Evolutionary conservation across 2,329 filamentous ascomycete genomes (phyloP).

Genomic region (Xylaria sp.): DNA sequence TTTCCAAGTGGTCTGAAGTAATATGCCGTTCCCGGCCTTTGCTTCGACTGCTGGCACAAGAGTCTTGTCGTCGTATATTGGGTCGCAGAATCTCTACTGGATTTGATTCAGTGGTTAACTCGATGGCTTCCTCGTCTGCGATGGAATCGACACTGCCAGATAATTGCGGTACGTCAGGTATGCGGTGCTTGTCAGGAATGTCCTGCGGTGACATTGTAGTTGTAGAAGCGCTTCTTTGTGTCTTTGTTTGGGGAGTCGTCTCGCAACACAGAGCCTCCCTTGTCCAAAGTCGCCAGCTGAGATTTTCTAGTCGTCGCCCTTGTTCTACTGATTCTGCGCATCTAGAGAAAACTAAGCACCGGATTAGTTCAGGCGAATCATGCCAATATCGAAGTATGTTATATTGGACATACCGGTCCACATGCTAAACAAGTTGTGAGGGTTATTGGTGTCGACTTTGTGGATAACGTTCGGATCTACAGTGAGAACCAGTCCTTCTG

Average conservation of each 20-base stretch:
- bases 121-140: conserved; percentile 73
- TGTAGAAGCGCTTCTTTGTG: conserved; percentile 52
- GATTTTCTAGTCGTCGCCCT: conserved; percentile 90
- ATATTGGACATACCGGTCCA: conserved; percentile 82
- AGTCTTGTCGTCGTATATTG: conserved; percentile 77
- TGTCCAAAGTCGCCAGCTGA: conserved; percentile 96
- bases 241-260: conserved; percentile 63
- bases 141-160: conserved; percentile 82
- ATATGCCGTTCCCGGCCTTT: conserved; percentile 86
- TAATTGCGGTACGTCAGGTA: conserved; percentile 73
- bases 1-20: conserved; percentile 90
- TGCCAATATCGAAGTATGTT: not conserved
- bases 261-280: conserved; percentile 92
- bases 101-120: conserved; percentile 65
- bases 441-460: conserved; percentile 92
- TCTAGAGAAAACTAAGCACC: conserved; percentile 82
- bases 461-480: conserved; percentile 93
- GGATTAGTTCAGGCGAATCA: conserved; percentile 48
- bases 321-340: conserved; percentile 95
- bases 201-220: conserved; percentile 60
- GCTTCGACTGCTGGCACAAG: conserved; percentile 74
- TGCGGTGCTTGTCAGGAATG: conserved; percentile 57
- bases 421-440: conserved; percentile 94
- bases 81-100: conserved; percentile 72
- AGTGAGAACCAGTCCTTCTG: conserved; percentile 87